Evolutionary conservation across 1,284 basidiomycete species (phyloP).

Genomic region (Ceratobasidium sp.): DNA sequence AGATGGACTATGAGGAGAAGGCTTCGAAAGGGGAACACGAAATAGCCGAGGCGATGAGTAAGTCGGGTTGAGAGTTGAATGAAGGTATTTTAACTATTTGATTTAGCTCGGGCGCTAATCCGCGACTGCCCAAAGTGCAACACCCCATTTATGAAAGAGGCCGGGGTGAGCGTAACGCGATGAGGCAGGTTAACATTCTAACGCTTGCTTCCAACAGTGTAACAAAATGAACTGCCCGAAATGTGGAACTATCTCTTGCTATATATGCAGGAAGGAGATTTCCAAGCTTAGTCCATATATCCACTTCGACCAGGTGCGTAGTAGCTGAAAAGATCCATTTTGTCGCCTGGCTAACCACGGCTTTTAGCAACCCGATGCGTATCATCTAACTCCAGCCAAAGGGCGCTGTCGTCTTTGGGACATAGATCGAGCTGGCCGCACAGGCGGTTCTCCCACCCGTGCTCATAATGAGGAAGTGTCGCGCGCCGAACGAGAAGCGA

Average conservation of each 20-base stretch:
- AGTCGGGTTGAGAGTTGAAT: neutral
- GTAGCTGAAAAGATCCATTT: neutral
- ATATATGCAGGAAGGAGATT: slow-evolving; percentile 32
- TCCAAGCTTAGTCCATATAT: slow-evolving; percentile 26
- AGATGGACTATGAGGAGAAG: slow-evolving; percentile 34
- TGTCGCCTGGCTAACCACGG: neutral
- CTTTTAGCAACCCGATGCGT: slow-evolving; percentile 37
- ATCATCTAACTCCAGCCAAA: slow-evolving; percentile 21
- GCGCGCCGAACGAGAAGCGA: slow-evolving; percentile 40
- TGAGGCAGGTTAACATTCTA: neutral
- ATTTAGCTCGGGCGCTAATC: slow-evolving; percentile 21
- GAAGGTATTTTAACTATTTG: neutral
- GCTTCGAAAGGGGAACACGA: slow-evolving; percentile 19
- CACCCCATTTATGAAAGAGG: slow-evolving; percentile 42
- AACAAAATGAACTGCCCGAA: slow-evolving; percentile 43
- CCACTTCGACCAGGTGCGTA: slow-evolving; percentile 36
- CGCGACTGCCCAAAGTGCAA: slow-evolving; percentile 41
- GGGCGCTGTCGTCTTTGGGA: slow-evolving; percentile 38
- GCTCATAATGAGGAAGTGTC: slow-evolving; percentile 31
- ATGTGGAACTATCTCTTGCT: slow-evolving; percentile 36
- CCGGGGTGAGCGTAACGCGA: slow-evolving; percentile 10
- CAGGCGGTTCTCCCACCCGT: slow-evolving; percentile 37
- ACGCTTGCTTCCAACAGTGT: slow-evolving; percentile 13
- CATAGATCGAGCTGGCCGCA: slow-evolving; percentile 38
- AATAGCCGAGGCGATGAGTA: slow-evolving; percentile 43